Base-by-base conservation (phyloP, 371 early-diverging fungal genomes). In the Mortierella sp. region DNA sequence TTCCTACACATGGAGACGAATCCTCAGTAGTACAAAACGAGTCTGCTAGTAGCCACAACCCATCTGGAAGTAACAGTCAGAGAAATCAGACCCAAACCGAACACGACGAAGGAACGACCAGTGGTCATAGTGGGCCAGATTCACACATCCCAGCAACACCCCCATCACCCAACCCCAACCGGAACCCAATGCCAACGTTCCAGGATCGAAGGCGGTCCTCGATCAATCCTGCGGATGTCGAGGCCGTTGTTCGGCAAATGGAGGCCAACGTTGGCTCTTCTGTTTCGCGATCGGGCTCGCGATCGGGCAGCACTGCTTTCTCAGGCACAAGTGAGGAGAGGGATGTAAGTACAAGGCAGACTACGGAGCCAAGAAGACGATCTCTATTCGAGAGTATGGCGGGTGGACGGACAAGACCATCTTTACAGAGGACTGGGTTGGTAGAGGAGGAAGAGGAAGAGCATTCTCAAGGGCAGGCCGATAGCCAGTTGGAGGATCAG, bases 141-240 rank as follows among this genome's bases (percentile, higher is more conserved):
- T 14, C 51, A 6, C 61, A 29, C n/a, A 51, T 67, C 2, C 80
- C 74, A 7, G 70, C 65, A 12, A 76, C 77, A 7, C 77, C 77
- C 7, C 77, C 77, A 15, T 74, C 74, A 5, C 75, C 71, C 16
- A 72, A 61, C 45, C 70, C 81, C 51, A 67, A 75, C 63, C 57
- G 70, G 62, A 80, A 68, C 53, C 72, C 73, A 15, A 69, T 67
- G 72, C 67, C 58, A 71, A 88, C 75, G 55, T 88, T 59, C 80
- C 84, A 19, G 77, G 84, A 68, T 72, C 57, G 79, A 21, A 64
- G 70, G 29, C 64, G 73, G 43, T 65, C 71, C 0, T 71, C 75
- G 5, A 74, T 74, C 46, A 71, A 80, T 29, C 74, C 80, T 11
- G 74, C 80, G 28, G 71, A 80, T 68, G 70, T 80, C 16, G 75